Evolutionary conservation across 176 grass and related monocot genomes (phyloP).

Genomic region (Eragrostis curvula): DNA sequence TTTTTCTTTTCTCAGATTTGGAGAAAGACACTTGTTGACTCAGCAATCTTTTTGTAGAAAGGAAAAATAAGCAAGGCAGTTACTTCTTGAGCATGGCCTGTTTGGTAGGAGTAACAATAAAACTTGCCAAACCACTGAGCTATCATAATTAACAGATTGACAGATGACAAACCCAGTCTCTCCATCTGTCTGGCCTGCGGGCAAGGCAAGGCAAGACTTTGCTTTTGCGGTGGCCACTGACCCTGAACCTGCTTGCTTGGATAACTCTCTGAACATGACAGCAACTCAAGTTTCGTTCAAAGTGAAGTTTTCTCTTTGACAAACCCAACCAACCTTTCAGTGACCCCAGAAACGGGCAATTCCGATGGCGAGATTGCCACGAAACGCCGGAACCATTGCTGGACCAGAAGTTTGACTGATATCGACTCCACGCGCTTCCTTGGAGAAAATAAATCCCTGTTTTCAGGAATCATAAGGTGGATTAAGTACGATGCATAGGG

Average conservation of each 20-base stretch:
- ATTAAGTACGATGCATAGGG: neutral
- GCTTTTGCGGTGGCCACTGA: neutral
- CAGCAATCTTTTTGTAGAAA: neutral
- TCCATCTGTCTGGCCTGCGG: neutral
- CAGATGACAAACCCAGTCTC: neutral
- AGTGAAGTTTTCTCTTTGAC: neutral
- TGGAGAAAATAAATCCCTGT: neutral
- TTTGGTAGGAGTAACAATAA: neutral
- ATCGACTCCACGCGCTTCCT: neutral
- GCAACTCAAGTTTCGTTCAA: neutral
- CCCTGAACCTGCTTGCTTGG: neutral
- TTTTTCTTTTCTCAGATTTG: neutral
- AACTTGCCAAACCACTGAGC: neutral
- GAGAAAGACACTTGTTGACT: neutral
- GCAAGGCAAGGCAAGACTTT: neutral
- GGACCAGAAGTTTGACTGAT: neutral
- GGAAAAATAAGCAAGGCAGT: too few relatives aligned
- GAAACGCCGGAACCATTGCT: neutral
- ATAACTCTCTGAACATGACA: constrained; percentile 4
- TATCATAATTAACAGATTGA: neutral
- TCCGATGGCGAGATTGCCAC: neutral
- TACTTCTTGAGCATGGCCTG: neutral
- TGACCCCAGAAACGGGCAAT: neutral
- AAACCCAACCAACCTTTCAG: neutral
- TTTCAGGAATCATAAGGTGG: neutral